Percentiles rank a stretch among this genome's conserved stretches.
Conservation (phyloP, 176 grass and related monocot species). For the Phyllostachys edulis region DNA sequence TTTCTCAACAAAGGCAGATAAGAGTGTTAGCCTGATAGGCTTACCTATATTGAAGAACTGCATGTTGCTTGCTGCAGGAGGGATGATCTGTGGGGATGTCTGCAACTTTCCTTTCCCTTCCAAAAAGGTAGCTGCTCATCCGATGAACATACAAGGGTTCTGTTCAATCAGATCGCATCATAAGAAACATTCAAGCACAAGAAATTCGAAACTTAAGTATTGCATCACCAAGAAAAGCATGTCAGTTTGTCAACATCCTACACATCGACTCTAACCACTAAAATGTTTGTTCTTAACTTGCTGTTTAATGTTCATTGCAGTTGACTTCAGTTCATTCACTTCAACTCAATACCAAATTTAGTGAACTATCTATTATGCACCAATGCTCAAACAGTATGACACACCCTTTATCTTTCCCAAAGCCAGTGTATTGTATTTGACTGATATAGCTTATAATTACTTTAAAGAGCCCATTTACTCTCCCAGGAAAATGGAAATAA, state of each 20-base stretch:
- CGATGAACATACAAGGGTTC: conserved; percentile 93
- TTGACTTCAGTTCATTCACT: conserved; percentile 11
- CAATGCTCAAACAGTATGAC: neutral
- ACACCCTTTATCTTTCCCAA: neutral
- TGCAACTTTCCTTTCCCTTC: conserved; percentile 94
- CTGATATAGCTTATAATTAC: neutral
- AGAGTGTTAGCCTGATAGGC: neutral
- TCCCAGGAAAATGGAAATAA: neutral
- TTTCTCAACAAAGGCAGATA: neutral
- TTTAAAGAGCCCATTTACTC: neutral
- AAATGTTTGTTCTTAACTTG: neutral
- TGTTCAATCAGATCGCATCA: conserved; percentile 39
- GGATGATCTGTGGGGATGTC: conserved; percentile 93
- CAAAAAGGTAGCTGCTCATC: conserved; percentile 87
- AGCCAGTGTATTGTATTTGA: neutral
- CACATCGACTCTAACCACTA: neutral
- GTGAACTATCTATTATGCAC: neutral
- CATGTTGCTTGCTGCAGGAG: conserved; percentile 98
- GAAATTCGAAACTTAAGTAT: neutral
- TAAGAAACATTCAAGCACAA: conserved; percentile 16
- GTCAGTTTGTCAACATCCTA: neutral
- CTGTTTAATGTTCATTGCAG: neutral
- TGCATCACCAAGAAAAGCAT: conserved; percentile 11
- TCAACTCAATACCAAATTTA: conserved; percentile 9
- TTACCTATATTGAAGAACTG: conserved; percentile 54